A percentile compares a stretch with the other conserved stretches of the same genome.
Evolutionary conservation across 2,329 filamentous ascomycete genomes (phyloP).

Genomic region (Exophiala oligosperma): DNA sequence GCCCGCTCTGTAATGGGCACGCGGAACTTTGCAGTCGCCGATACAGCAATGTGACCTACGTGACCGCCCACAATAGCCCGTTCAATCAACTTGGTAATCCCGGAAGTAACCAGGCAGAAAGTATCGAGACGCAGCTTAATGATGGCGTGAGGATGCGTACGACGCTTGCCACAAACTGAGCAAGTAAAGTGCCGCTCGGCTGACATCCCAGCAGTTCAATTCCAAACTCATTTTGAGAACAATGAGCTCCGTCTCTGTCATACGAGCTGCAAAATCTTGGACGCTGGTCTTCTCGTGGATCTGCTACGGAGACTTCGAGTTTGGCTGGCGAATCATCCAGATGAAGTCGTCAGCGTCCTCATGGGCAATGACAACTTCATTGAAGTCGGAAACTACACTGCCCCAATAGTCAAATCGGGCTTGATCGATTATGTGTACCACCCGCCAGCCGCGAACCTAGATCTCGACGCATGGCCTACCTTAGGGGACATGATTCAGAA

Average conservation of each 20-base stretch:
- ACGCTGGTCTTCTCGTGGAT: constrained; percentile 72
- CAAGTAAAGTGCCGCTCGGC: no score
- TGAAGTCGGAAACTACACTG: constrained; percentile 62
- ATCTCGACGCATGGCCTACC: constrained; percentile 76
- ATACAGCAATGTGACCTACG: constrained; percentile 77
- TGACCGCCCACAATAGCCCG: constrained; percentile 77
- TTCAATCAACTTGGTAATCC: constrained; percentile 69
- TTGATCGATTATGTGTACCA: constrained; percentile 72
- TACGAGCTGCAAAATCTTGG: constrained; percentile 75
- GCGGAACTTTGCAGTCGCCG: constrained; percentile 72
- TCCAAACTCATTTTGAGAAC: constrained; percentile 54
- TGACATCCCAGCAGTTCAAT: constrained; percentile 45
- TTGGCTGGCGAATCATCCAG: constrained; percentile 76
- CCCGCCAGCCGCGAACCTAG: constrained; percentile 69
- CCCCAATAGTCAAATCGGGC: constrained; percentile 68
- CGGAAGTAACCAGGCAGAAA: constrained; percentile 70
- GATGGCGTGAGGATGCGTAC: constrained; percentile 61
- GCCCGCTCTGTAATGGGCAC: constrained; percentile 71
- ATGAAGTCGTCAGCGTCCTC: constrained; percentile 85
- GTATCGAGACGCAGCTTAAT: constrained; percentile 69
- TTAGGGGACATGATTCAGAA: constrained; percentile 71
- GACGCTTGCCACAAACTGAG: background rate
- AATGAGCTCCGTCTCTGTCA: constrained; percentile 76
- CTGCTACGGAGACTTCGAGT: constrained; percentile 67
- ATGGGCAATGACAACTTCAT: constrained; percentile 80